Conservation (phyloP, 1,284 basidiomycete species). For the Trametes pubescens region DNA sequence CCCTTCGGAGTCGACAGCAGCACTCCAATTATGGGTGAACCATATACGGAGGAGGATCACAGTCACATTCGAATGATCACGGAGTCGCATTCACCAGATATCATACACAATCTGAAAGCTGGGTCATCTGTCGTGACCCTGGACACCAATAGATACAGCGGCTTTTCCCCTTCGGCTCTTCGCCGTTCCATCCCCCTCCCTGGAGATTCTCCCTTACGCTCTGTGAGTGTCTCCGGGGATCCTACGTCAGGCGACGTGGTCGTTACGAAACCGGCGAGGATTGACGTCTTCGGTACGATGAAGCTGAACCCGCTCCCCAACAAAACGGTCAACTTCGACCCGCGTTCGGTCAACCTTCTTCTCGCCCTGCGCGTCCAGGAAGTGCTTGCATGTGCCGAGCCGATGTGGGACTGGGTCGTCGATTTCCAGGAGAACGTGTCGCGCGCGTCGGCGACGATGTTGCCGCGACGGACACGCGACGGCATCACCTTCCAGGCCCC, state of each 20-base stretch:
- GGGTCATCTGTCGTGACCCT: conserved; percentile 48
- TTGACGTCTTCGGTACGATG: not conserved
- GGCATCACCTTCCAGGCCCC: conserved; percentile 13
- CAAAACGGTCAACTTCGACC: conserved; percentile 58
- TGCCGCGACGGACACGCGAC: conserved; percentile 12
- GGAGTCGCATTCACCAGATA: not conserved
- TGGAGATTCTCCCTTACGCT: not conserved
- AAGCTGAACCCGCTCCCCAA: conserved; percentile 55
- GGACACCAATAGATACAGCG: conserved; percentile 52
- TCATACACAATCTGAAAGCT: conserved; percentile 18
- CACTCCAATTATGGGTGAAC: conserved; percentile 20
- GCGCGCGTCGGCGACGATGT: conserved; percentile 14
- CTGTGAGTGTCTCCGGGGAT: not conserved
- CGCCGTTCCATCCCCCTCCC: conserved; percentile 13
- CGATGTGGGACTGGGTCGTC: conserved; percentile 79
- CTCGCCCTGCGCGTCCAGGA: conserved; percentile 64
- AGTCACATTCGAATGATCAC: not conserved
- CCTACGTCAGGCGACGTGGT: conserved; percentile 16
- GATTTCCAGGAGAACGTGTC: conserved; percentile 50
- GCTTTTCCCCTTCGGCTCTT: conserved; percentile 40
- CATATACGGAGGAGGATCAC: conserved; percentile 16
- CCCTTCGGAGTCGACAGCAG: conserved; percentile 1
- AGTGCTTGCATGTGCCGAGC: conserved; percentile 69
- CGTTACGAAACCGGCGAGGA: conserved; percentile 4
- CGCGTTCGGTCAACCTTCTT: conserved; percentile 65